Evolutionary conservation across 2,329 filamentous ascomycete genomes (phyloP).

Genomic region (Rugonectria rugulosa): DNA sequence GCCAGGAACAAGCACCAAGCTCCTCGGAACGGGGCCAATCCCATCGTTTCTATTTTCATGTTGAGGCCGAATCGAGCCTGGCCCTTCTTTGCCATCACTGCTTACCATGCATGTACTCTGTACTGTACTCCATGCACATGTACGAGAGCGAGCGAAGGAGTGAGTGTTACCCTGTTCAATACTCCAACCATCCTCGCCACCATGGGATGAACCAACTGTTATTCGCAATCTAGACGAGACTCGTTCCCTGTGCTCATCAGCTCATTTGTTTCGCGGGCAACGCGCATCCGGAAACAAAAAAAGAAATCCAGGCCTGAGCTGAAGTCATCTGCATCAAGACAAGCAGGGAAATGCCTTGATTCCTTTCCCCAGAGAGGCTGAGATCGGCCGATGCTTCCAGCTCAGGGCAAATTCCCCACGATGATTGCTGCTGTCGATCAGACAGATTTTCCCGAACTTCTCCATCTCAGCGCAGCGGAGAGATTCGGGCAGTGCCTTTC

Average conservation of each 20-base stretch:
- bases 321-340: not conserved
- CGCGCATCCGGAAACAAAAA: not conserved
- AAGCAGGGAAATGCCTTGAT: constrained; percentile 6
- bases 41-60: constrained; percentile 1
- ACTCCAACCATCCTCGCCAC: not conserved
- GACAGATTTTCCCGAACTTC: constrained; percentile 16
- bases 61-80: too few relatives aligned
- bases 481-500: constrained; percentile 32
- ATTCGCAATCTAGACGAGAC: constrained; percentile 9
- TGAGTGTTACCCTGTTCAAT: not conserved
- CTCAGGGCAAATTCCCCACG: constrained; percentile 9
- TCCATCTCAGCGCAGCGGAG: constrained; percentile 24
- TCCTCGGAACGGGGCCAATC: not conserved
- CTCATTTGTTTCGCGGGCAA: constrained; percentile 2
- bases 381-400: constrained; percentile 18
- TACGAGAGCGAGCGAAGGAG: too few relatives aligned
- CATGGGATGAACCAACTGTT: constrained; percentile 4
- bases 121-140: too few relatives aligned
- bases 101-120: too few relatives aligned
- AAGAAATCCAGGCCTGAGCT: too few relatives aligned
- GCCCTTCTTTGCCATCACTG: too few relatives aligned
- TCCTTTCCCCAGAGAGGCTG: constrained; percentile 3
- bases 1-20: constrained; percentile 10
- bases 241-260: constrained; percentile 5
- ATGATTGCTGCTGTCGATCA: constrained; percentile 15